These are phyloP conservation scores for Hygrophorus pudorinus DNA, from an alignment of 768 basidiomycete genomes.

Conservation along the genomic window DNA sequence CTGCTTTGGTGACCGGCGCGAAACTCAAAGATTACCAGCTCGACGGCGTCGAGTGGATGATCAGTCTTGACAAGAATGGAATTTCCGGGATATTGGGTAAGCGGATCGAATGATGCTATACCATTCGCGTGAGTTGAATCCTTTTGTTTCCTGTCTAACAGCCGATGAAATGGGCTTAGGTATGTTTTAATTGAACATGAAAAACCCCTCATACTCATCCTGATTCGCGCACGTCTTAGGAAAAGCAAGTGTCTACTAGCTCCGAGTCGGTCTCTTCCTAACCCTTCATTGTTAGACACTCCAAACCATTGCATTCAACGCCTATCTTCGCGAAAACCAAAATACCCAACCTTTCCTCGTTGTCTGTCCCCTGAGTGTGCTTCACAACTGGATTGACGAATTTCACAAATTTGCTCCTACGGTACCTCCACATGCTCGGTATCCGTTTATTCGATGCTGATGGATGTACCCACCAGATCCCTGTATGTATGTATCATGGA, in stretches of 20 bases:
- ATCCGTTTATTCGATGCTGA: conserved; percentile 1
- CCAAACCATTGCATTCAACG: conserved; percentile 91
- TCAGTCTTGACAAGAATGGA: conserved; percentile 75
- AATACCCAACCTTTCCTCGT: conserved; percentile 73
- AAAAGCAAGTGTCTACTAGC: conserved; percentile 35
- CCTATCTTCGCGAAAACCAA: conserved; percentile 70
- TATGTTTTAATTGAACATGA: too few species aligned
- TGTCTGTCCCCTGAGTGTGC: conserved; percentile 87
- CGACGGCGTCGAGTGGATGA: conserved; percentile 94
- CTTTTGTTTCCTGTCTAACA: conserved; percentile 14
- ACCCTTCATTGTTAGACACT: conserved; percentile 52
- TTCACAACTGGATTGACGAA: conserved; percentile 87
- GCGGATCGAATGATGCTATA: conserved; percentile 11
- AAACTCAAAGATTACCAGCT: conserved; percentile 86
- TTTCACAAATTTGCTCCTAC: conserved; percentile 76
- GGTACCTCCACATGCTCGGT: conserved; percentile 28
- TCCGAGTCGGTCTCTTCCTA: neutral
- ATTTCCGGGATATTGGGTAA: conserved; percentile 71
- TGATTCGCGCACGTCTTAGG: conserved; percentile 20
- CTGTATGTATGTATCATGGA: conserved; percentile 89
- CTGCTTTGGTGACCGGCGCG: conserved; percentile 73
- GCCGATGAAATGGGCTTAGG: conserved; percentile 94
- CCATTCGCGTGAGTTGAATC: neutral
- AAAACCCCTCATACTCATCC: too few species aligned
- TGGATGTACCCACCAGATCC: conserved; percentile 41